These are phyloP conservation scores for Neonectria faginata DNA, from an alignment of 2,329 filamentous ascomycete species.

Conservation along the genomic window DNA sequence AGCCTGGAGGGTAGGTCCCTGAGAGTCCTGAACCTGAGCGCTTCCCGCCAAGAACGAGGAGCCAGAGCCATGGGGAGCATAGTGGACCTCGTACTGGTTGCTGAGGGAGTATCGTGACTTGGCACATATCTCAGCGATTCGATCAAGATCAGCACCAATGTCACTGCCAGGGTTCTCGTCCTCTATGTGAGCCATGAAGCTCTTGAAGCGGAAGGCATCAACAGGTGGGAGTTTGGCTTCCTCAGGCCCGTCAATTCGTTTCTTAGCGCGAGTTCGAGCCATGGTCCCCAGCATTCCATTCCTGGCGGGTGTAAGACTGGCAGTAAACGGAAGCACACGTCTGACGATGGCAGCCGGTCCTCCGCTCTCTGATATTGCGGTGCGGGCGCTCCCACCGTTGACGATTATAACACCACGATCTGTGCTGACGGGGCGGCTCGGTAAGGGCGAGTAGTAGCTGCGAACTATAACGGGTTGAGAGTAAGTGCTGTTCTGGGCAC, in stretches of 20 bases:
- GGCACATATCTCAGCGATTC: constrained; percentile 76
- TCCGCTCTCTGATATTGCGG: constrained; percentile 44
- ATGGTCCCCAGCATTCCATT: constrained; percentile 58
- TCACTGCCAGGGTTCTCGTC: constrained; percentile 56
- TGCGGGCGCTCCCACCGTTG: constrained; percentile 45
- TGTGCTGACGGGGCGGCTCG: constrained; percentile 48
- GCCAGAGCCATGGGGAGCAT: constrained; percentile 71
- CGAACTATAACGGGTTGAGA: constrained; percentile 75
- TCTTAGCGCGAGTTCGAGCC: constrained; percentile 57
- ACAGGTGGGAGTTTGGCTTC: constrained; percentile 67
- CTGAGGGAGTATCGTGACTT: constrained; percentile 73
- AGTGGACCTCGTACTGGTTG: constrained; percentile 75
- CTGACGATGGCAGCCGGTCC: constrained; percentile 47
- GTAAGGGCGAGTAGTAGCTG: constrained; percentile 67
- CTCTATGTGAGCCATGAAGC: constrained; percentile 69
- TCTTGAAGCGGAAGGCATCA: constrained; percentile 74
- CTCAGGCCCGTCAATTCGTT: constrained; percentile 46
- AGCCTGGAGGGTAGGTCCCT: constrained; percentile 68
- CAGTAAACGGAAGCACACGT: constrained; percentile 50
- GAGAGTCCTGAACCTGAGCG: constrained; percentile 48
- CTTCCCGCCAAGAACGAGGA: constrained; percentile 56
- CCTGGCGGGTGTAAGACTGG: constrained; percentile 48
- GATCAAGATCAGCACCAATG: constrained; percentile 70
- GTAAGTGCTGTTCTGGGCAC: constrained; percentile 68
- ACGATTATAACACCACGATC: constrained; percentile 48